Percentiles rank a stretch among this genome's conserved stretches.
phyloP scores from a whole-genome alignment of 345 rosid genomes.

The Eucalyptus marginata region DNA sequence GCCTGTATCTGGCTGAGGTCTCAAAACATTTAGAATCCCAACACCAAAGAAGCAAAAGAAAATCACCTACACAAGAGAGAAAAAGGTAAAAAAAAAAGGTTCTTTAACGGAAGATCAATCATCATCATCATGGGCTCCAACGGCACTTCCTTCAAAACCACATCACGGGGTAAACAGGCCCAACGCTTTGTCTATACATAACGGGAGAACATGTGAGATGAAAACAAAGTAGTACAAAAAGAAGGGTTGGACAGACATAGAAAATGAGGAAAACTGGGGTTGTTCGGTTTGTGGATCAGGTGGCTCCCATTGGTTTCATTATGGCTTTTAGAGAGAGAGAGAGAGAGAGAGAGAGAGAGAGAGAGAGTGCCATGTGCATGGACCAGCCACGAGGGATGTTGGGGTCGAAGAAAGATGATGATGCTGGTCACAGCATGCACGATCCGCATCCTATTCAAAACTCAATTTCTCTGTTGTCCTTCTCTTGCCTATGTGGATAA shows the following conservation, averaged over 20 bases:
- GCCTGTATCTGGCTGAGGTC: too few relatives aligned
- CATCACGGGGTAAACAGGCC: neutral
- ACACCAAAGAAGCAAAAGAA: neutral
- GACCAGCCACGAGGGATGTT: neutral
- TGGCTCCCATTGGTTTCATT: neutral
- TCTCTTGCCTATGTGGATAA: neutral
- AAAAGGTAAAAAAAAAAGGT: neutral
- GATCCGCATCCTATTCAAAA: neutral
- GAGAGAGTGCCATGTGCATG: neutral
- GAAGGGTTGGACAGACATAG: neutral
- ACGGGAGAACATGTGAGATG: neutral
- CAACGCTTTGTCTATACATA: neutral
- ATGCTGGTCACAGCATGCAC: neutral
- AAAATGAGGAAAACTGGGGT: neutral
- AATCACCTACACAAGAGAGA: neutral
- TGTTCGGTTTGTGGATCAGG: neutral
- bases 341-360: neutral
- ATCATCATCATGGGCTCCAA: neutral
- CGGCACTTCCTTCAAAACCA: neutral
- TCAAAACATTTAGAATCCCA: too few relatives aligned
- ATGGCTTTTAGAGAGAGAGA: neutral
- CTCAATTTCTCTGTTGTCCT: neutral
- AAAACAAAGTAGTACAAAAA: neutral
- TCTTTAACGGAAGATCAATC: neutral
- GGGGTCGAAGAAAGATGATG: neutral